Base-by-base conservation (phyloP, 768 basidiomycete genomes). In the Leccinum disarticulatum region DNA sequence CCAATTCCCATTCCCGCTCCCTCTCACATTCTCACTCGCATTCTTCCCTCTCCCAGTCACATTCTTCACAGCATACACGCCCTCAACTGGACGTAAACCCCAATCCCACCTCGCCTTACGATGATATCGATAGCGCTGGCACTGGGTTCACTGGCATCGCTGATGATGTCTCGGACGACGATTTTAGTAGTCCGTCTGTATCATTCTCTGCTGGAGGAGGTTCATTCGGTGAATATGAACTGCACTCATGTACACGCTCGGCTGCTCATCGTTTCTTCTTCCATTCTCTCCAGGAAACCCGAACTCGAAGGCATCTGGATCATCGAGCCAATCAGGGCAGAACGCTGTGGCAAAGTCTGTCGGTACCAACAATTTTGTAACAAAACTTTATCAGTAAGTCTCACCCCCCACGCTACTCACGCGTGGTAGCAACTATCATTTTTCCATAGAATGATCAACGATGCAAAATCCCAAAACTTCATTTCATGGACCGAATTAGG, bases 401-500 rank as follows among this genome's bases (percentile, higher is more conserved):
- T 35, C 22, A n/a, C 41, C 28, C 28, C 3, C 36, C 49, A 36
- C 50, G 25, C n/a, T 58, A 4, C 25, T 14, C 22, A 3, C 15
- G 19, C 36, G 17, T 41, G 22, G 30, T 52, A 22, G 62, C 27
- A 41, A 19, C 41, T 19, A 43, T 2, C 6, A 25, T 48, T 48
- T 50, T 59, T 60, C 54, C 50, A 55, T 66, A 93, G 90, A 70
- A 93, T 94, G 90, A 93, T 94, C 74, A 90, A 82, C 67, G 91
- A 93, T 71, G 73, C 88, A 8, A 90, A 90, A 70, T 88, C 88
- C 1, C 81, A 87, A 6, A 85, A 86, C 65, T 91, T 90, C 70
- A 93, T 93, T 66, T 76, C 84, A 1, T 94, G 91, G 90, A 91
- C 90, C 2, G 88, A 91, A 31, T 80, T 85, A 13, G 91, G 91